Conservation (phyloP, 176 grass and related monocot species). For the Elymus sibiricus region DNA sequence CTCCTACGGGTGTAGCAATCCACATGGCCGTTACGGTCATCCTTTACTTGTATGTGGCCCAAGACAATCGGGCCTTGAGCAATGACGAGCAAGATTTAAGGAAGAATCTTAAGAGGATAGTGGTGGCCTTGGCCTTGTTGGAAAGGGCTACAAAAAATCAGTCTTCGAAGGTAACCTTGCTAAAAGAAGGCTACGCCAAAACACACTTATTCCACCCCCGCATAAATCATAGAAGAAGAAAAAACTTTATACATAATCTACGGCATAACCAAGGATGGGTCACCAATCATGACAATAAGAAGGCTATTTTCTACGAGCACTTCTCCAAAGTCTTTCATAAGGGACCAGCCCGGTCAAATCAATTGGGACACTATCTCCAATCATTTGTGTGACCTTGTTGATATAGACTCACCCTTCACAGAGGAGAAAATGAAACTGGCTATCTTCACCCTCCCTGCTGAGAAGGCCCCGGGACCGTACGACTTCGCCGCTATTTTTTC, state of each 20-base stretch:
- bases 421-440: too few species aligned
- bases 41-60: background rate
- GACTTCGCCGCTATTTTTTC: too few species aligned
- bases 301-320: accelerated
- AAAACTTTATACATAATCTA: background rate
- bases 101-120: background rate
- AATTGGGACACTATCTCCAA: background rate
- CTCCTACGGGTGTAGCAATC: too few species aligned
- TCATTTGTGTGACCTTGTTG: background rate
- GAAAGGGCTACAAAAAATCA: background rate
- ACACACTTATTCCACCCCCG: background rate
- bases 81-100: accelerated
- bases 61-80: background rate
- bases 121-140: background rate
- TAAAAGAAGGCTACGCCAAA: background rate
- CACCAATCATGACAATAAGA: background rate
- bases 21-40: background rate
- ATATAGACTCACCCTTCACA: too few species aligned
- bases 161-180: background rate
- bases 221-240: background rate
- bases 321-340: background rate
- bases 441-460: too few species aligned
- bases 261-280: background rate
- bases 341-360: accelerated
- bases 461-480: too few species aligned